Percentiles rank a stretch among this genome's conserved stretches.
These are phyloP conservation scores for Aspergillus floridensis DNA, from an alignment of 2,329 filamentous ascomycete species.

Conservation along the genomic window DNA sequence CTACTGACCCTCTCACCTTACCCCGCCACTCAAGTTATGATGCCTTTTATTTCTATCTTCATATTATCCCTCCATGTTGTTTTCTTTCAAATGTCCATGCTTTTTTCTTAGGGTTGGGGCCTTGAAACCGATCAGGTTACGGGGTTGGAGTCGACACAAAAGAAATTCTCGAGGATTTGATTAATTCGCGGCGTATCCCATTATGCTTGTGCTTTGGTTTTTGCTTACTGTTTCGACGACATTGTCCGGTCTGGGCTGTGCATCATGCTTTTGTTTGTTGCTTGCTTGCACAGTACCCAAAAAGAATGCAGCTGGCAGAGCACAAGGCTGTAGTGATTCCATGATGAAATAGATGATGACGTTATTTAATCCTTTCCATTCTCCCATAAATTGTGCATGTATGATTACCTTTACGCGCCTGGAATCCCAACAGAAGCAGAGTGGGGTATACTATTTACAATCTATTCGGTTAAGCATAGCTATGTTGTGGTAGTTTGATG, in stretches of 20 bases:
- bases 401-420: background rate
- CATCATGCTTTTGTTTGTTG: slow-evolving; percentile 7
- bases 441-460: slow-evolving; percentile 25
- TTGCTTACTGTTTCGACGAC: slow-evolving; percentile 14
- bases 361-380: slow-evolving; percentile 1
- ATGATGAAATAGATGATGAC: slow-evolving; percentile 24
- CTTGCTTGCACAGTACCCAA: slow-evolving; percentile 11
- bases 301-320: slow-evolving; percentile 10
- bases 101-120: slow-evolving; percentile 14
- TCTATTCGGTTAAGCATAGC: background rate
- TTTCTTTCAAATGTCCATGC: slow-evolving; percentile 14
- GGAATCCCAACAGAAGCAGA: slow-evolving; percentile 3
- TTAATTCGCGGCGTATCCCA: slow-evolving; percentile 19
- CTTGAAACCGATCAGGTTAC: slow-evolving; percentile 11
- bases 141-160: slow-evolving; percentile 22
- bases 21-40: slow-evolving; percentile 11
- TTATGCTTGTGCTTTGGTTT: slow-evolving; percentile 16
- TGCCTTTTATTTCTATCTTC: slow-evolving; percentile 12
- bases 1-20: background rate
- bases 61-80: slow-evolving; percentile 6
- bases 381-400: background rate
- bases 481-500: background rate
- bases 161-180: slow-evolving; percentile 16
- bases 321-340: slow-evolving; percentile 14
- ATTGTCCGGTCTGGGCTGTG: slow-evolving; percentile 14